phyloP scores from a whole-genome alignment of 1,139 yeast genomes.

The Debaryomyces psychrophilus region DNA sequence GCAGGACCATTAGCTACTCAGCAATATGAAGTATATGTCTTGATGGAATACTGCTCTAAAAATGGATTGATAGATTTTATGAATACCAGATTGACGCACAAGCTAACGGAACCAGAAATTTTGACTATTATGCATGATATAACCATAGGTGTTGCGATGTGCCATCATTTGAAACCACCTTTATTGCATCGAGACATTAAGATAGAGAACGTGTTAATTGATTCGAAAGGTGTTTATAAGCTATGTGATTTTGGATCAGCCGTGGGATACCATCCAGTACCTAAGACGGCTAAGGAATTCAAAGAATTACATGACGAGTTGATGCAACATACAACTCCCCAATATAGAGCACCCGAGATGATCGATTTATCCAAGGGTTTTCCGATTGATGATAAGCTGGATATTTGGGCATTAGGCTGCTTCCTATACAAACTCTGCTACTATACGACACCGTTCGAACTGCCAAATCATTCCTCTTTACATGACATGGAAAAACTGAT shows the following conservation, averaged over 20 bases:
- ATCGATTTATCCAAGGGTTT: constrained; percentile 80
- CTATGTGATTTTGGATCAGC: constrained; percentile 96
- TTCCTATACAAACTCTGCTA: constrained; percentile 89
- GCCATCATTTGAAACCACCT: constrained; percentile 83
- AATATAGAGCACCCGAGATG: constrained; percentile 96
- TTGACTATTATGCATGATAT: constrained; percentile 81
- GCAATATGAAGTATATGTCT: constrained; percentile 82
- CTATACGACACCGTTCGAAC: constrained; percentile 94
- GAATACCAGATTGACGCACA: constrained; percentile 85
- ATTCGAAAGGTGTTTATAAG: constrained; percentile 71
- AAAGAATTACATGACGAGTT: constrained; percentile 78
- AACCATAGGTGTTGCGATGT: constrained; percentile 79
- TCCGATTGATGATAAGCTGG: constrained; percentile 93
- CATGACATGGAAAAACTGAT: constrained; percentile 46
- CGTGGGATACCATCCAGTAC: constrained; percentile 66
- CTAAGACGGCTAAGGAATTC: constrained; percentile 66
- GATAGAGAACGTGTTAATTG: constrained; percentile 90
- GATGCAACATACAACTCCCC: constrained; percentile 94
- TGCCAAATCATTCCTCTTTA: constrained; percentile 45
- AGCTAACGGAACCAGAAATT: constrained; percentile 81
- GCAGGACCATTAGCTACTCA: constrained; percentile 32
- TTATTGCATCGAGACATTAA: constrained; percentile 91
- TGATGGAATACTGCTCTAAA: constrained; percentile 90
- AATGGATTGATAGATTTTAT: constrained; percentile 90
- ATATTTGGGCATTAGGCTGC: constrained; percentile 95